Percentiles rank a stretch among this genome's conserved stretches.
These are phyloP conservation scores for Leccinellum albellum DNA, from an alignment of 768 basidiomycete genomes.

Conservation along the genomic window DNA sequence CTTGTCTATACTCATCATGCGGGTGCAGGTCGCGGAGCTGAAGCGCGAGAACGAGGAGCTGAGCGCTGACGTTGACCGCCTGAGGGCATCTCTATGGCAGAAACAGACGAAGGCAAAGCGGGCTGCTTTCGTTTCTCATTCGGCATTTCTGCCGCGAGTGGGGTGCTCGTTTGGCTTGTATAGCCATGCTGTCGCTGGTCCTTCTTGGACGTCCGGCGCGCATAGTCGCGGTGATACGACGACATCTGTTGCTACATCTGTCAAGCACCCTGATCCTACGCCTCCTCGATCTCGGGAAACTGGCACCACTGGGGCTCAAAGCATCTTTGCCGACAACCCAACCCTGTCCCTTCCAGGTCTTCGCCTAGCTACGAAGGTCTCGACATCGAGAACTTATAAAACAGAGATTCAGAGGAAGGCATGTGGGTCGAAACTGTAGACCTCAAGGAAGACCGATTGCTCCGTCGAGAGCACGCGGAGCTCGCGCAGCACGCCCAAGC, in stretches of 20 bases:
- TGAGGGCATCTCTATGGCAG: conserved; percentile 12
- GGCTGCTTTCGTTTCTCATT: not conserved
- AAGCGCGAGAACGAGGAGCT: conserved; percentile 29
- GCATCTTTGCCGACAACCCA: conserved; percentile 26
- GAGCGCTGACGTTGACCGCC: conserved; percentile 15
- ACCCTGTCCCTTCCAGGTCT: conserved; percentile 15
- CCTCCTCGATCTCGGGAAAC: not conserved
- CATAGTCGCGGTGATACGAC: not conserved
- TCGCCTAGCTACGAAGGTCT: conserved; percentile 11
- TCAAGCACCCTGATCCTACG: not conserved
- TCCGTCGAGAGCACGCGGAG: conserved; percentile 34
- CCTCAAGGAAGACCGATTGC: conserved; percentile 34
- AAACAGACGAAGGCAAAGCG: conserved; percentile 8
- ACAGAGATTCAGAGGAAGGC: conserved; percentile 1
- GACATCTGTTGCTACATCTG: not conserved
- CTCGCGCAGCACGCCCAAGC: conserved; percentile 29
- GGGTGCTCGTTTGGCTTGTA: conserved; percentile 4
- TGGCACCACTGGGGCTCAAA: conserved; percentile 10
- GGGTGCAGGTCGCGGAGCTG: conserved; percentile 38
- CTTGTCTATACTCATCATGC: conserved; percentile 42
- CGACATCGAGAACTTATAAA: not conserved
- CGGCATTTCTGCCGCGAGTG: not conserved
- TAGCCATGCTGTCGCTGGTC: conserved; percentile 23
- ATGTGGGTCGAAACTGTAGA: conserved; percentile 5
- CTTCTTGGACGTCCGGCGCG: conserved; percentile 9